Evolutionary conservation across 2,329 filamentous ascomycete species (phyloP), one percentile per base, ranked within the genome.

Genomic region (Rhytidhysteron rufulum): DNA sequence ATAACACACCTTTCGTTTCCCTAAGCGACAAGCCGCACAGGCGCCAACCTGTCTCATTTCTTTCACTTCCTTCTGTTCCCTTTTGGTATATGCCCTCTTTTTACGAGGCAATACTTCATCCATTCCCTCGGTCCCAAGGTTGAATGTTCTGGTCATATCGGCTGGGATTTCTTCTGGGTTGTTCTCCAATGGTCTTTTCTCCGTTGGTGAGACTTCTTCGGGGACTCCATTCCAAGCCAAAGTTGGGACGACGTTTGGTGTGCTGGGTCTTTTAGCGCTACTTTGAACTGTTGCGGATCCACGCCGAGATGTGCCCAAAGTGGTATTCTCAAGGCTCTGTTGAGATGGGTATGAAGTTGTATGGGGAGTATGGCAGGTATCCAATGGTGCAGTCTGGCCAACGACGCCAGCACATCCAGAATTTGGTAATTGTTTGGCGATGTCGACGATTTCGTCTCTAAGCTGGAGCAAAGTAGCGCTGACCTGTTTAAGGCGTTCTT

Each of bases 1-100:
- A n/a, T n/a, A n/a, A n/a, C n/a, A 30, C n/a, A 37, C 35, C 35
- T 30, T 27, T 4, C 24, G 35, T 13, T 37, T 37, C 13, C 27
- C 30, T 16, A 13, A n/a, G 29, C 35, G 35, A 19, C 35, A 37
- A 8, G 13, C 24, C 13, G 19, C 4, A 20, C 35, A 37, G 5
- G 35, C 35, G 17, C 35, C 35, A 5, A 13, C 13, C 27, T 15
- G 6, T 22, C 35, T 37, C 24, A 37, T 37, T 13, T 29, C 15
- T 8, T 37, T 29, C 15, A 29, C 25, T n/a, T 30, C 22, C 7
- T 30, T 29, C 17, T 37, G 35, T n/a, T 37, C 13, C 16, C 3
- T 15, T 19, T 30, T 30, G 7, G 22, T 29, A 20, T 30, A 29
- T 5, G 10, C 24, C 19, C 17, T 30, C 22, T 30, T 37, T 4